Conservation (phyloP, 2,329 filamentous ascomycete genomes). For the Diaporthe australafricana region DNA sequence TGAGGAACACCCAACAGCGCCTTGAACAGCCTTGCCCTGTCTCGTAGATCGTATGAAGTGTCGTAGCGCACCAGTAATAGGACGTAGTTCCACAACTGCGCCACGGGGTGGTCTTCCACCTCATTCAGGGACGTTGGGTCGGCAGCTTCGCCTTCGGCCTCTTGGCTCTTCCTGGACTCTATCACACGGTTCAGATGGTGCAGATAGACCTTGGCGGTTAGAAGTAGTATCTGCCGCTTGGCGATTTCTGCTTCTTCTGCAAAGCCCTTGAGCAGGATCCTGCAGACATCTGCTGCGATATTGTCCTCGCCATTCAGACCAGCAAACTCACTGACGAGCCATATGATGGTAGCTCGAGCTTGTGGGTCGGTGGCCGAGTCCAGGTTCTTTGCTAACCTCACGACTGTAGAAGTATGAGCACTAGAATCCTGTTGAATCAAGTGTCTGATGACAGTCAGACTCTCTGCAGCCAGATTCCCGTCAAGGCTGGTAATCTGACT, state of each 20-base stretch:
- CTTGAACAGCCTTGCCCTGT: conserved; percentile 89
- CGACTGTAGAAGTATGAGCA: conserved; percentile 85
- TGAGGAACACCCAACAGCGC: conserved; percentile 85
- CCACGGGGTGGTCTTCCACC: conserved; percentile 75
- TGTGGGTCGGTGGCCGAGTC: conserved; percentile 89
- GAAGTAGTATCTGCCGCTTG: conserved; percentile 89
- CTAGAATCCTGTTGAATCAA: conserved; percentile 91
- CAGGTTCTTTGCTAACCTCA: conserved; percentile 89
- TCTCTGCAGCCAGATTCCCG: conserved; percentile 89
- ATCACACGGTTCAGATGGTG: conserved; percentile 77
- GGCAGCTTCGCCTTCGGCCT: conserved; percentile 46
- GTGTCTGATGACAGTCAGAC: conserved; percentile 93
- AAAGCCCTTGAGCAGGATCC: conserved; percentile 89
- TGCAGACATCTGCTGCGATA: conserved; percentile 91
- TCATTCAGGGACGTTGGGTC: conserved; percentile 47
- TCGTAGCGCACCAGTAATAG: conserved; percentile 91
- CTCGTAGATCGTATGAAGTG: conserved; percentile 92
- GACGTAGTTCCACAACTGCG: conserved; percentile 85
- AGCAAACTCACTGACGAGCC: conserved; percentile 95
- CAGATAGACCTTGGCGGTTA: conserved; percentile 96
- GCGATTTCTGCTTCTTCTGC: conserved; percentile 84
- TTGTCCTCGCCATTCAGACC: conserved; percentile 84
- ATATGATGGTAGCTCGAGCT: conserved; percentile 93
- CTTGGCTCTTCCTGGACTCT: conserved; percentile 54
- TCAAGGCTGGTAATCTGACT: conserved; percentile 90